Conservation (phyloP, 305 asterid genomes). For the Fraxinus xanthoxyloides region DNA sequence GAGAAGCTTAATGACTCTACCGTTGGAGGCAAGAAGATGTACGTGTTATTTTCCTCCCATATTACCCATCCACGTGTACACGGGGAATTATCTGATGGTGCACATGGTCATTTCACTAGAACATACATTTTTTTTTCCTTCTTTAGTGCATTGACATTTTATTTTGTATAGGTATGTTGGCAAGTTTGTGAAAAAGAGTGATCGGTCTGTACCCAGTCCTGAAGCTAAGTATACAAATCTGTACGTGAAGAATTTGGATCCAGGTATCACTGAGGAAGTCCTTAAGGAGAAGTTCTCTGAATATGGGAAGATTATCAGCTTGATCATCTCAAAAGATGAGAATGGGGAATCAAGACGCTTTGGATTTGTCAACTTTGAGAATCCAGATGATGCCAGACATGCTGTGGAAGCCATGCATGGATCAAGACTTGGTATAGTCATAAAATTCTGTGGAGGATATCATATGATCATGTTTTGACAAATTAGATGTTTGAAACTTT, state of each 20-base stretch:
- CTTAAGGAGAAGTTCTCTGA: constrained; percentile 67
- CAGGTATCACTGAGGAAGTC: constrained; percentile 54
- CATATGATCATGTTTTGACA: neutral
- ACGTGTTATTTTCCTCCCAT: constrained; percentile 29
- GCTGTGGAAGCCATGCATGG: constrained; percentile 77
- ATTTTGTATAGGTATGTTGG: constrained; percentile 61
- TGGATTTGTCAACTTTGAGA: constrained; percentile 87
- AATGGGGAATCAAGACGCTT: constrained; percentile 76
- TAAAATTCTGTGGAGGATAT: constrained; percentile 15
- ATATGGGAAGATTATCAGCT: constrained; percentile 65
- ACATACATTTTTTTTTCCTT: neutral
- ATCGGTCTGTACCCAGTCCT: constrained; percentile 43
- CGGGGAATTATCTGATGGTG: neutral
- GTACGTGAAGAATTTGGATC: constrained; percentile 75
- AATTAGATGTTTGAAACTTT: constrained; percentile 1
- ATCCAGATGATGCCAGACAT: constrained; percentile 67
- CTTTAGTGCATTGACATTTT: neutral
- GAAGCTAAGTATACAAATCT: constrained; percentile 75
- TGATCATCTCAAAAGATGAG: constrained; percentile 64
- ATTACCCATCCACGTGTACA: neutral
- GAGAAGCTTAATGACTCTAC: constrained; percentile 66
- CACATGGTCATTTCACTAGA: neutral
- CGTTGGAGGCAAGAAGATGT: constrained; percentile 72
- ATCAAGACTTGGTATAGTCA: constrained; percentile 57
- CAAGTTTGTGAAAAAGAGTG: constrained; percentile 69